A percentile compares a stretch with the other conserved stretches of the same genome.
phyloP scores from a whole-genome alignment of 2,329 filamentous ascomycete species.

The Pyricularia sp. region DNA sequence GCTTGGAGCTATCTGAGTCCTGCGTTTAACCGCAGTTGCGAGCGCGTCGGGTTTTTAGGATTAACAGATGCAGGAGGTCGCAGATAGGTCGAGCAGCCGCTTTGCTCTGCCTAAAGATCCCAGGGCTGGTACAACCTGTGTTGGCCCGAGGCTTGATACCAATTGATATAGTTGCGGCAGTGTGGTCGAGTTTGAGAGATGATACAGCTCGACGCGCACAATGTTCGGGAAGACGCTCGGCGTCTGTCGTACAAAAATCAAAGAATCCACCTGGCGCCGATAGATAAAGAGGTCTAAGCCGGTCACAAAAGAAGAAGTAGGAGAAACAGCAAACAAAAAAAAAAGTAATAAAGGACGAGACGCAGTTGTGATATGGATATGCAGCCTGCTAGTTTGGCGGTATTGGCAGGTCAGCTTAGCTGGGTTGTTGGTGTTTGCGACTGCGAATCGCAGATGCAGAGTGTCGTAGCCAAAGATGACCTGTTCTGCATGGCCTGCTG shows the following conservation, averaged over 20 bases:
- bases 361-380: not conserved
- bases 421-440: not conserved
- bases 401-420: not conserved
- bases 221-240: not conserved
- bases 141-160: not conserved
- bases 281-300: not conserved
- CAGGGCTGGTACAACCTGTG: not conserved
- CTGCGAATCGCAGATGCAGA: not conserved
- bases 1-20: not conserved
- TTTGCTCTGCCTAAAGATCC: not conserved
- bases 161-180: not conserved
- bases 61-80: not conserved
- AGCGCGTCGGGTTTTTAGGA: not conserved
- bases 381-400: not conserved
- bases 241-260: not conserved
- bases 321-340: not conserved
- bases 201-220: not conserved
- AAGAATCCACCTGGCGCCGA: not conserved
- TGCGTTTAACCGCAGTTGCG: not conserved
- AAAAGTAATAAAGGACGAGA: not conserved
- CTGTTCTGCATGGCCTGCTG: not conserved
- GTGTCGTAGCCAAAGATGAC: not conserved
- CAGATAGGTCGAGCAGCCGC: constrained; percentile 3
- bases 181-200: not conserved
- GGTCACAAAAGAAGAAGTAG: not conserved